Evolutionary conservation across 2,329 filamentous ascomycete genomes (phyloP).

Genomic region (Stenocarpella maydis): DNA sequence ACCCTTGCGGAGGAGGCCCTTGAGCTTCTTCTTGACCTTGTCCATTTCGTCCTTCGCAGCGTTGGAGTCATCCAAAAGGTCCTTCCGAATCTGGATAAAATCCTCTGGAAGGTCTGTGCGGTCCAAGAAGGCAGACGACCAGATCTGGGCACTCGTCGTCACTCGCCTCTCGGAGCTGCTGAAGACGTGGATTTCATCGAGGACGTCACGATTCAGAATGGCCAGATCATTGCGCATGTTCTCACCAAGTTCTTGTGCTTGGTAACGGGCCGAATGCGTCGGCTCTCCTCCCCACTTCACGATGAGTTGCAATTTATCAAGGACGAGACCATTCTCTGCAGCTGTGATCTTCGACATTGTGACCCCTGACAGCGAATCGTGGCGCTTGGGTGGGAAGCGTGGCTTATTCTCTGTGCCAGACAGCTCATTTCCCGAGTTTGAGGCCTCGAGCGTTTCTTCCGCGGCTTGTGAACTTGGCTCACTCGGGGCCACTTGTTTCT

Average conservation of each 20-base stretch:
- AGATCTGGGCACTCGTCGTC: constrained; percentile 96
- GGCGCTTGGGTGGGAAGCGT: constrained; percentile 65
- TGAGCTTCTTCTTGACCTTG: constrained; percentile 99
- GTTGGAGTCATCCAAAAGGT: constrained; percentile 95
- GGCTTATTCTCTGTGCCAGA: constrained; percentile 39
- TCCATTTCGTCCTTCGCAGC: constrained; percentile 99
- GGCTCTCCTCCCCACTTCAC: constrained; percentile 99
- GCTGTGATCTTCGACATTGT: constrained; percentile 95
- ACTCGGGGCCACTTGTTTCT: constrained; percentile 46
- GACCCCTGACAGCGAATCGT: constrained; percentile 87
- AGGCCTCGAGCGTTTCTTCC: constrained; percentile 36
- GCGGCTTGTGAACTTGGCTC: constrained; percentile 35
- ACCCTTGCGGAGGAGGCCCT: constrained; percentile 89
- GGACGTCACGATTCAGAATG: constrained; percentile 88
- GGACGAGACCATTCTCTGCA: constrained; percentile 87
- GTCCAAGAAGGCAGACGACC: constrained; percentile 87
- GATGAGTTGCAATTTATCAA: constrained; percentile 96
- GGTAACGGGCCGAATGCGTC: constrained; percentile 95
- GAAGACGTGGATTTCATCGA: constrained; percentile 93
- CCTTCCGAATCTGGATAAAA: constrained; percentile 90
- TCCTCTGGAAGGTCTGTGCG: constrained; percentile 85
- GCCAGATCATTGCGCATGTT: constrained; percentile 96
- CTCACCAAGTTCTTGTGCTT: constrained; percentile 91
- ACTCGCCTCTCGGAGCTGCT: constrained; percentile 95
- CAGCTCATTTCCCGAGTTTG: constrained; percentile 19